Evolutionary conservation across 371 early-diverging fungal genomes (phyloP), one percentile per base, ranked within the genome.

Genomic region (Conidiobolus incongruus): DNA sequence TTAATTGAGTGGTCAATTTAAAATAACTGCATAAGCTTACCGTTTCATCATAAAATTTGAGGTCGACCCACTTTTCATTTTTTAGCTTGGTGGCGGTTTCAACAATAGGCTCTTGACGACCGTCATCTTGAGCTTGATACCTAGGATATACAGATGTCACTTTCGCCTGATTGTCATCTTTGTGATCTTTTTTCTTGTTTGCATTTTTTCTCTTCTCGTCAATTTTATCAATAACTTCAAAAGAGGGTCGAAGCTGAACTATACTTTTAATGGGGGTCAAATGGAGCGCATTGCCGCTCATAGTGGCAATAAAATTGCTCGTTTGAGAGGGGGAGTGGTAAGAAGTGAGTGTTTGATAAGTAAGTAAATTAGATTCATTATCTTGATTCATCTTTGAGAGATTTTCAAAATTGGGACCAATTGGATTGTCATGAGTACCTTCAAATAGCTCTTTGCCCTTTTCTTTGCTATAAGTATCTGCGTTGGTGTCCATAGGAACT

Each of bases 201-300:
- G 81, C 79, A 13, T 72, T 75, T 40, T 69, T 75, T 46, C 70
- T 66, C 52, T 86, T 87, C 38, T 85, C 85, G 20, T 72, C 73
- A 53, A 88, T 79, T 54, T 80, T 76, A 49, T 91, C 92, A 28
- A 88, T 60, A 51, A 89, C 87, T 47, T 70, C 74, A 36, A 91
- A 72, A 23, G 76, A 77, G 1, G 86, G 86, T 5, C 85, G 72
- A 46, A 91, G 60, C 52, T 89, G 89, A 10, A 84, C 63, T 0
- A 72, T 59, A 30, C 75, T 65, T 4, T 55, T 53, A 20, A 91
- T 52, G 2, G 79, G 78, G 10, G 85, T 82, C 46, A 91, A 46
- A 54, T 91, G 89, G 40, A 91, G 58, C 45, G 74, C 84, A 38
- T 81, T 73, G 41, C 80, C 63, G 35, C 67, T 66, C 15, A 86